phyloP scores from a whole-genome alignment of 306 rosid genomes.

The Citrullus mucosospermus region DNA sequence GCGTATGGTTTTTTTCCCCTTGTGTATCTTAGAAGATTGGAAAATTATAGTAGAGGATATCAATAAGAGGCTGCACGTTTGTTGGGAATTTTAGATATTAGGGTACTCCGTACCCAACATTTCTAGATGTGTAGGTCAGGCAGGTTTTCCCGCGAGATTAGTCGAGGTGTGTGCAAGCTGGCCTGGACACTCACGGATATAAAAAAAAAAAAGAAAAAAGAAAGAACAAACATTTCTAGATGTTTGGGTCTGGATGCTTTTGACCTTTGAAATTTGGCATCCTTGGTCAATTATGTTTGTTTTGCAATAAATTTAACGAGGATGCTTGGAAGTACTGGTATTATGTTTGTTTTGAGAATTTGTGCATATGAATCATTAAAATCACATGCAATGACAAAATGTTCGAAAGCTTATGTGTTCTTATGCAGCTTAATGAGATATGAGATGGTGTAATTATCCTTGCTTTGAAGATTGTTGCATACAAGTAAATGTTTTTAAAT shows the following conservation, averaged over 20 bases:
- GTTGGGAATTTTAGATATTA: not conserved
- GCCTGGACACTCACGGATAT: no score
- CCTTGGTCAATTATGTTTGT: not conserved
- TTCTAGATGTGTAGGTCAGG: not conserved
- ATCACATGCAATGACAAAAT: not conserved
- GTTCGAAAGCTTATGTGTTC: not conserved
- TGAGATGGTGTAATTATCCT: not conserved
- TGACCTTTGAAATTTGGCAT: not conserved
- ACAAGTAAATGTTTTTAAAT: not conserved
- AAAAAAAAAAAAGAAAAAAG: no score
- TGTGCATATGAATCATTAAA: not conserved
- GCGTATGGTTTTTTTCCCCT: not conserved
- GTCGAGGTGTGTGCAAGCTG: no score
- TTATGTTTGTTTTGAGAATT: not conserved
- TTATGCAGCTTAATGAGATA: not conserved
- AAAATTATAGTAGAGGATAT: not conserved
- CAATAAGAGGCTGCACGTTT: not conserved
- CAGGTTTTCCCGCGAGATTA: no score
- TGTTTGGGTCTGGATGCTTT: not conserved
- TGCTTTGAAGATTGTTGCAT: not conserved
- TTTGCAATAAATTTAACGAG: not conserved
- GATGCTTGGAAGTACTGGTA: not conserved
- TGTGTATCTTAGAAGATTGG: not conserved
- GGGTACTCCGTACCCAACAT: not conserved
- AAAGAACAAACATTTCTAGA: no score